Evolutionary conservation across 164 flowering plant genomes (phyloP).

Genomic region (Malania oleifera): DNA sequence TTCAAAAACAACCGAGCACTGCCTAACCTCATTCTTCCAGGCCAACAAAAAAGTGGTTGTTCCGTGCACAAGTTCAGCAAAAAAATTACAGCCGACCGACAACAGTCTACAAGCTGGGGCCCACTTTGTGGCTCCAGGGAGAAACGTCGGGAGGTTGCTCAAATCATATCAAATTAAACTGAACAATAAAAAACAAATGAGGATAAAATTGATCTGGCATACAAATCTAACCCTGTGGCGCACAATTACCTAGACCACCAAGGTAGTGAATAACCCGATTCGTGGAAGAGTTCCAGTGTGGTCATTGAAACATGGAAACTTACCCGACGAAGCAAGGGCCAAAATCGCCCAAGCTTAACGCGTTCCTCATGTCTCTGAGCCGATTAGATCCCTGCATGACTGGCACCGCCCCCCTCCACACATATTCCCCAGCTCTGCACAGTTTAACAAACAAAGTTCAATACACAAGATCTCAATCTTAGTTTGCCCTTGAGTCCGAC

Average conservation of each 20-base stretch:
- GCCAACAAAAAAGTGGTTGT: conserved; percentile 88
- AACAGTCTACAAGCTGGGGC: conserved; percentile 99
- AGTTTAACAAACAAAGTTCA: conserved; percentile 8
- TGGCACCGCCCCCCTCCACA: too few species aligned
- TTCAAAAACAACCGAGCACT: too few species aligned
- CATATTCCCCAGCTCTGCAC: too few species aligned
- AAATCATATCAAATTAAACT: conserved; percentile 14
- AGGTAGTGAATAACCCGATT: conserved; percentile 93
- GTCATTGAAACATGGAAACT: conserved; percentile 62
- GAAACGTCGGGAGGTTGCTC: conserved; percentile 87
- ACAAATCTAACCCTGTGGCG: too few species aligned
- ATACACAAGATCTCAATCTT: background rate
- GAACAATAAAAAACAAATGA: background rate
- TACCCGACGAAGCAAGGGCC: conserved; percentile 94
- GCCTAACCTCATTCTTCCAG: conserved; percentile 86
- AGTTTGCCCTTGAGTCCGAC: conserved; percentile 77
- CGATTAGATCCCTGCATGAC: conserved; percentile 80
- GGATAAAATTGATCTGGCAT: too few species aligned
- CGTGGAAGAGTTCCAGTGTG: conserved; percentile 75
- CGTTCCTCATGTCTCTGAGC: conserved; percentile 87
- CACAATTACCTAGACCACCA: conserved; percentile 84
- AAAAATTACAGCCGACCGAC: conserved; percentile 98
- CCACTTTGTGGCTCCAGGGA: conserved; percentile 91
- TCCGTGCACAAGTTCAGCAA: conserved; percentile 89
- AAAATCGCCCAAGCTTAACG: conserved; percentile 94